A percentile compares a stretch with the other conserved stretches of the same genome.
These are phyloP conservation scores for Scytalidium sp. DNA, from an alignment of 2,329 filamentous ascomycete species.

Conservation along the genomic window DNA sequence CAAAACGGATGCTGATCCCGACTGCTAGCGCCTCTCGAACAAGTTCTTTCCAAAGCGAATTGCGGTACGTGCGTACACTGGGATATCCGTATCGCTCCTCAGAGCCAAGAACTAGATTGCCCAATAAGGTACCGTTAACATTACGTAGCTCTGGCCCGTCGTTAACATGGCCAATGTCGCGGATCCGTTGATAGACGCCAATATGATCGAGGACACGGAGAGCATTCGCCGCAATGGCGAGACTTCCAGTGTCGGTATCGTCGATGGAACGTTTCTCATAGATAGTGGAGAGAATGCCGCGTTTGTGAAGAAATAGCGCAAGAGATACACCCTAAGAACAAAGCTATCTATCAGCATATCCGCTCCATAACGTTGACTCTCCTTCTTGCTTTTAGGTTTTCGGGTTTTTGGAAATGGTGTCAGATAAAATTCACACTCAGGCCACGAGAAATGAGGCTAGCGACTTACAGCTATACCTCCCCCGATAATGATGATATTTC, in stretches of 20 bases:
- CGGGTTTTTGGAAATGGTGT: too few relatives aligned
- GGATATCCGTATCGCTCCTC: neutral
- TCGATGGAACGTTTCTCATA: conserved; percentile 2
- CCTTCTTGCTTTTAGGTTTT: neutral
- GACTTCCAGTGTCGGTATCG: conserved; percentile 37
- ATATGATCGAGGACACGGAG: conserved; percentile 49
- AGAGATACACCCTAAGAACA: conserved; percentile 6
- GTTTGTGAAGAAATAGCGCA: conserved; percentile 4
- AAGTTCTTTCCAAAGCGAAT: neutral
- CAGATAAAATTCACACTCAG: neutral
- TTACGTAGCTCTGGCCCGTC: neutral
- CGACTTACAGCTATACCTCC: neutral
- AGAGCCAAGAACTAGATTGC: neutral
- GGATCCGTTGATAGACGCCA: conserved; percentile 42
- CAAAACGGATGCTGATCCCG: neutral
- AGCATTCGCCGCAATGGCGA: conserved; percentile 57
- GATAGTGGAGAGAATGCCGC: conserved; percentile 1
- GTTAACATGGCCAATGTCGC: conserved; percentile 37
- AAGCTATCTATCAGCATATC: conserved; percentile 11
- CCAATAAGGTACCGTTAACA: neutral
- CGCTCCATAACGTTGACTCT: neutral
- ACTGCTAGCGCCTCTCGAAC: neutral
- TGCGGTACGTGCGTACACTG: neutral
- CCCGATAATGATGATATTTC: neutral
- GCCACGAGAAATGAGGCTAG: neutral